Conservation (phyloP, 2,329 filamentous ascomycete genomes). For the Bipolaris gigantea region DNA sequence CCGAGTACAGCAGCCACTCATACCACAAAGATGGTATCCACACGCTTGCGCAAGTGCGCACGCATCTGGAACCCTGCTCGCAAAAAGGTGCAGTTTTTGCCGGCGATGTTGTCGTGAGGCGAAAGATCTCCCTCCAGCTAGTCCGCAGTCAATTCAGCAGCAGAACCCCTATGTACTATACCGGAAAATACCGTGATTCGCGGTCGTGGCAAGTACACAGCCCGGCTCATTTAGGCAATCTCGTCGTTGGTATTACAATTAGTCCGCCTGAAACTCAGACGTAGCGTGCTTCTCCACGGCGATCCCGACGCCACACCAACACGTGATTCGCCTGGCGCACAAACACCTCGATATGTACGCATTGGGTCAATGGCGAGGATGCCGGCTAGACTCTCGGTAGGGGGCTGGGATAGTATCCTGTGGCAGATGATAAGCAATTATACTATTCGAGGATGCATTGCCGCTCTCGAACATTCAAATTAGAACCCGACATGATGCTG, state of each 20-base stretch:
- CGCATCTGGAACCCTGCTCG: constrained; percentile 1
- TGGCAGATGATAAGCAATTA: not conserved
- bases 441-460: not conserved
- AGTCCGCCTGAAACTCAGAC: not conserved
- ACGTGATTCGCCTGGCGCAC: constrained; percentile 4
- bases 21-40: not conserved
- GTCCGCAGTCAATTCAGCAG: not conserved
- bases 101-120: constrained; percentile 1
- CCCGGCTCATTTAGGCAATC: not conserved
- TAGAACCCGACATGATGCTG: not conserved
- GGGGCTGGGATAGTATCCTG: not conserved
- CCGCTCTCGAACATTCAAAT: not conserved
- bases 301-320: constrained; percentile 8
- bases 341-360: not conserved
- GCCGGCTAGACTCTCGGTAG: not conserved
- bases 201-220: not conserved
- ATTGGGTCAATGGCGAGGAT: not conserved
- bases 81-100: not conserved
- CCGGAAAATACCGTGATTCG: not conserved
- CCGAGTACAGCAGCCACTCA: not conserved
- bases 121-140: constrained; percentile 2
- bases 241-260: not conserved
- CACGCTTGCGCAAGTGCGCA: not conserved
- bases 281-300: not conserved
- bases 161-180: not conserved